Conservation (phyloP, 192 early-diverging fungal species). For the Podila horticola region DNA sequence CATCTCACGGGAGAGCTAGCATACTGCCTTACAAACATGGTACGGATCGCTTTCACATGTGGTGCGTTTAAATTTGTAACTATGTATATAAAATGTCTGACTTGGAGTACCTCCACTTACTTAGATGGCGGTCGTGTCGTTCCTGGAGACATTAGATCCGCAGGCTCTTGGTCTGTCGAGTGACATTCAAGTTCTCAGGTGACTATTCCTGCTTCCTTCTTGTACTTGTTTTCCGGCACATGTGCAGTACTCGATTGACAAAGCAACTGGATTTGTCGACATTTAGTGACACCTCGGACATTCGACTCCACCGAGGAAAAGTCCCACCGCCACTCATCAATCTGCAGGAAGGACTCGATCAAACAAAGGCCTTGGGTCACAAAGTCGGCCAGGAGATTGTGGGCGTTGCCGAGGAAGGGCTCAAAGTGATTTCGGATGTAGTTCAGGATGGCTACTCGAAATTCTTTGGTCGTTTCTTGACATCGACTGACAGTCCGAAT, state of each 20-base stretch:
- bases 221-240: conserved; percentile 4
- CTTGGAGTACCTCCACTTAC: not conserved
- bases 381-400: conserved; percentile 51
- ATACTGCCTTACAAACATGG: conserved; percentile 65
- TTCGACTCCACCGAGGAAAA: conserved; percentile 16
- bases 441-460: conserved; percentile 58
- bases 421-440: conserved; percentile 60
- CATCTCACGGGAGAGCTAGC: conserved; percentile 54
- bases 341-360: conserved; percentile 39
- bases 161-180: conserved; percentile 55
- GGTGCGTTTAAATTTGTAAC: too few species aligned
- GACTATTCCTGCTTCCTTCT: conserved; percentile 3
- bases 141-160: conserved; percentile 58
- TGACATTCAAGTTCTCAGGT: conserved; percentile 57
- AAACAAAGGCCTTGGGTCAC: conserved; percentile 28
- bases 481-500: conserved; percentile 7
- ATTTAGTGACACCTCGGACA: conserved; percentile 36
- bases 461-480: conserved; percentile 57
- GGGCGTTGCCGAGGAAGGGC: conserved; percentile 41
- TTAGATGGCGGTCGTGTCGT: conserved; percentile 59
- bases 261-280: not conserved
- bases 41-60: conserved; percentile 1
- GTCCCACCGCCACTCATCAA: conserved; percentile 4
- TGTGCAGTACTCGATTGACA: conserved; percentile 17
- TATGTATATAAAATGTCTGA: not conserved